phyloP scores from a whole-genome alignment of 257 asterid genomes.

The Gynochthodes officinalis region DNA sequence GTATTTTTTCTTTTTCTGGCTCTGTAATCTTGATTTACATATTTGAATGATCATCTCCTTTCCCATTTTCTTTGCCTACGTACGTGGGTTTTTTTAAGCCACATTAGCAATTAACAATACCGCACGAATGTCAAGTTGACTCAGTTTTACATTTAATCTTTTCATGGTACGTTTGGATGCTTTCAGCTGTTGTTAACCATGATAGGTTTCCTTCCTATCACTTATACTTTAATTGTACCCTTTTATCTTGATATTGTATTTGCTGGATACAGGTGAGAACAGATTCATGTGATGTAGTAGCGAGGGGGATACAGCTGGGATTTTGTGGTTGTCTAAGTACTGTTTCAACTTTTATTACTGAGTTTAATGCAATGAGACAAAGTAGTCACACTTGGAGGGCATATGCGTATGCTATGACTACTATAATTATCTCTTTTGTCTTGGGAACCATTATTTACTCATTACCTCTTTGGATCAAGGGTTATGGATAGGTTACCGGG shows the following conservation, averaged over 20 bases:
- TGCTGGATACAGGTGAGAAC: constrained; percentile 39
- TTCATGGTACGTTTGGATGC: neutral
- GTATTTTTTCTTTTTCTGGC: neutral
- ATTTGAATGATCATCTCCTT: too few relatives aligned
- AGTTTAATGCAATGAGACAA: constrained; percentile 70
- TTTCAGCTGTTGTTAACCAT: neutral
- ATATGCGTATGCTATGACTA: constrained; percentile 51
- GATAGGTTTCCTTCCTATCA: neutral
- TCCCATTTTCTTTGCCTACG: neutral
- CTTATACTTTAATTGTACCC: neutral
- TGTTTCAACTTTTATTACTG: constrained; percentile 78
- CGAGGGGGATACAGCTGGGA: constrained; percentile 66
- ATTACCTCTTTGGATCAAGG: constrained; percentile 54
- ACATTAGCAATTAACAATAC: neutral
- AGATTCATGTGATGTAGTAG: constrained; percentile 41
- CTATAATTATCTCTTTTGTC: constrained; percentile 41
- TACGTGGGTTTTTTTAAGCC: neutral
- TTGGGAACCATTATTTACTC: constrained; percentile 71
- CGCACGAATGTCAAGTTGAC: neutral
- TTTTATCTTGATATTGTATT: neutral
- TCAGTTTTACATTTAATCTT: neutral
- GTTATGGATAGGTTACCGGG: constrained; percentile 26
- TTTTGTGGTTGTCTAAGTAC: constrained; percentile 87
- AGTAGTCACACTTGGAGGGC: constrained; percentile 66
- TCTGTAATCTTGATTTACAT: neutral